These are phyloP conservation scores for Daldinia vernicosa DNA, from an alignment of 495 filamentous ascomycete species.

Conservation along the genomic window DNA sequence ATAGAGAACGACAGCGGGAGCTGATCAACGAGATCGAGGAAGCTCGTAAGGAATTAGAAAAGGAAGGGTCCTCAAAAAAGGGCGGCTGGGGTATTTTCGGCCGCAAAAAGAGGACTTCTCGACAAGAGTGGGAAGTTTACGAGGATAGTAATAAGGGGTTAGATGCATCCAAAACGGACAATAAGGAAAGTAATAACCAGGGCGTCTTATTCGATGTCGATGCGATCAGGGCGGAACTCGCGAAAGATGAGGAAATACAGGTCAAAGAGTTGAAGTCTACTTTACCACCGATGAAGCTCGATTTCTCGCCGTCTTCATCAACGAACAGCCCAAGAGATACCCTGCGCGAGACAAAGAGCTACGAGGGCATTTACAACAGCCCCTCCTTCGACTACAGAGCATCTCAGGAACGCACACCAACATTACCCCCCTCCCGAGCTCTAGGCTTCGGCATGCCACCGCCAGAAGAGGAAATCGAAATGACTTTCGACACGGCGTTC, in stretches of 20 bases:
- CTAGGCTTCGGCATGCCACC: constrained; percentile 16
- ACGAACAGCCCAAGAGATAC: constrained; percentile 48
- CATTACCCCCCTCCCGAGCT: constrained; percentile 21
- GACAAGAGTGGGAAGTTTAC: constrained; percentile 96
- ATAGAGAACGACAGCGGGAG: constrained; percentile 86
- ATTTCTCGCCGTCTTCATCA: constrained; percentile 58
- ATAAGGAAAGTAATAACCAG: constrained; percentile 58
- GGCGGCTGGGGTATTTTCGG: constrained; percentile 78
- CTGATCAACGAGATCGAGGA: constrained; percentile 97
- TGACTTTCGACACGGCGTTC: constrained; percentile 77
- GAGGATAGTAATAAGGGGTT: constrained; percentile 61
- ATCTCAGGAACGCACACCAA: constrained; percentile 46
- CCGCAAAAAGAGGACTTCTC: constrained; percentile 75
- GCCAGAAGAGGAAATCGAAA: constrained; percentile 62
- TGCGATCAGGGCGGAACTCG: constrained; percentile 87
- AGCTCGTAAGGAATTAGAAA: constrained; percentile 84
- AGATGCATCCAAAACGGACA: constrained; percentile 49
- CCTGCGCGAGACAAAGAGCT: constrained; percentile 62
- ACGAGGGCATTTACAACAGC: constrained; percentile 45
- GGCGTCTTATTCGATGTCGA: constrained; percentile 93
- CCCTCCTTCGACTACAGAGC: constrained; percentile 47
- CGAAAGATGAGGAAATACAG: constrained; percentile 71
- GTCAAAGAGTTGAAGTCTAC: constrained; percentile 87
- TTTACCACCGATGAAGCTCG: constrained; percentile 86
- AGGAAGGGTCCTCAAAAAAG: constrained; percentile 57